phyloP scores from a whole-genome alignment of 257 asterid genomes.

The Plantago ovata region DNA sequence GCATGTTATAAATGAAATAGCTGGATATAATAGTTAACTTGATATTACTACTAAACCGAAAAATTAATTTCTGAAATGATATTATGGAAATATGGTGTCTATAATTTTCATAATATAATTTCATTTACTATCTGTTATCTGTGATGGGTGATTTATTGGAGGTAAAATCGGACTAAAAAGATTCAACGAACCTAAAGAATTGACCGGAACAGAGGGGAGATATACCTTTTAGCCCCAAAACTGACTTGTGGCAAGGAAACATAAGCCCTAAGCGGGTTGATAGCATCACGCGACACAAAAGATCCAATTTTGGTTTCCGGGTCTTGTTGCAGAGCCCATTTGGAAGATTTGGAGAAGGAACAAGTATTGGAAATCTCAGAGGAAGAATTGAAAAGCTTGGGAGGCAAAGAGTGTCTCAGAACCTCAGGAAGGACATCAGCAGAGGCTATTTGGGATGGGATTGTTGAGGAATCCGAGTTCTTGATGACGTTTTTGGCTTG shows the following conservation, averaged over 20 bases:
- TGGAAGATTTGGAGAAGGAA: constrained; percentile 45
- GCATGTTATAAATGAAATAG: too few species aligned
- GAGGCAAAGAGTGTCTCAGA: constrained; percentile 69
- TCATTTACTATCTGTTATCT: too few species aligned
- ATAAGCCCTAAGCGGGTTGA: constrained; percentile 75
- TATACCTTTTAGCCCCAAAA: constrained; percentile 77
- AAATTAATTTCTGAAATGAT: too few species aligned
- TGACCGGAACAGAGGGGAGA: background rate
- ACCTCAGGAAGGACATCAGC: constrained; percentile 88
- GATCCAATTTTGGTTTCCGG: constrained; percentile 13
- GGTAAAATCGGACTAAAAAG: background rate
- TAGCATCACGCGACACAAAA: constrained; percentile 52
- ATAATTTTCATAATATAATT: too few species aligned
- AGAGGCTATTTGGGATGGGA: constrained; percentile 19
- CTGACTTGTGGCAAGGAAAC: constrained; percentile 86
- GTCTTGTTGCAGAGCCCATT: constrained; percentile 66
- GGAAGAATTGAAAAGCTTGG: constrained; percentile 45
- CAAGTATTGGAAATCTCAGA: constrained; percentile 29
- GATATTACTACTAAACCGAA: too few species aligned
- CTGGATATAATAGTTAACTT: too few species aligned
- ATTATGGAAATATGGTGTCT: too few species aligned
- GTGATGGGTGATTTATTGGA: too few species aligned
- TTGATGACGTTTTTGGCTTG: constrained; percentile 25
- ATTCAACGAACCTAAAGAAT: background rate
- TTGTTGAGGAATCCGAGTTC: constrained; percentile 13